Conservation (phyloP, 805 yeast species). For the Ogataea chonburiensis region DNA sequence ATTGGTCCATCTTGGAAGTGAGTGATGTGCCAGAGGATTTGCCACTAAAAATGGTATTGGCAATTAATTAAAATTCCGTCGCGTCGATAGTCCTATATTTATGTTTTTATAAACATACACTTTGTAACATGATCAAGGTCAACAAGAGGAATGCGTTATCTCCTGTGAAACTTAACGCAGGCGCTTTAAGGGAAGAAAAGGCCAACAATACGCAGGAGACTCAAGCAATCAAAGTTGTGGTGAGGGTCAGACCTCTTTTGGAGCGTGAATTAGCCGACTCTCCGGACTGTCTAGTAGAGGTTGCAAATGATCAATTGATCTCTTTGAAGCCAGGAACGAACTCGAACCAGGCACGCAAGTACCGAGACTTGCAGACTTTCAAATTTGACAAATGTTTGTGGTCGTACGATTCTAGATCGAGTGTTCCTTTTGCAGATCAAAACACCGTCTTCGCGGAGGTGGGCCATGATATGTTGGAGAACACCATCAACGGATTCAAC, state of each 20-base stretch:
- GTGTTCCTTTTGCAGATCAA: constrained; percentile 45
- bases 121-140: constrained; percentile 16
- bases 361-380: constrained; percentile 37
- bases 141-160: constrained; percentile 12
- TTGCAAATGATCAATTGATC: constrained; percentile 21
- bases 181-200: neutral
- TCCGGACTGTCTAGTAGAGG: constrained; percentile 28
- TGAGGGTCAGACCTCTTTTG: constrained; percentile 49
- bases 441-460: constrained; percentile 46
- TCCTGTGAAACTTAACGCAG: constrained; percentile 4
- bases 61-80: too few species aligned
- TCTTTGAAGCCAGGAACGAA: constrained; percentile 9
- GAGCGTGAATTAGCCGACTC: constrained; percentile 25
- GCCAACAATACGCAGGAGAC: constrained; percentile 2
- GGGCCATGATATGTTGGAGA: constrained; percentile 60
- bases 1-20: constrained; percentile 20
- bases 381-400: constrained; percentile 52
- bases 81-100: constrained; percentile 14
- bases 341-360: constrained; percentile 16
- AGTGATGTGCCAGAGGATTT: constrained; percentile 1
- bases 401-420: constrained; percentile 40
- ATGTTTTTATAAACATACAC: constrained; percentile 1
- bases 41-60: constrained; percentile 12
- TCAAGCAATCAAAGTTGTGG: constrained; percentile 32
- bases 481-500: constrained; percentile 59